Conservation (phyloP, 495 filamentous ascomycete genomes). For the Xylaria palmicola region DNA sequence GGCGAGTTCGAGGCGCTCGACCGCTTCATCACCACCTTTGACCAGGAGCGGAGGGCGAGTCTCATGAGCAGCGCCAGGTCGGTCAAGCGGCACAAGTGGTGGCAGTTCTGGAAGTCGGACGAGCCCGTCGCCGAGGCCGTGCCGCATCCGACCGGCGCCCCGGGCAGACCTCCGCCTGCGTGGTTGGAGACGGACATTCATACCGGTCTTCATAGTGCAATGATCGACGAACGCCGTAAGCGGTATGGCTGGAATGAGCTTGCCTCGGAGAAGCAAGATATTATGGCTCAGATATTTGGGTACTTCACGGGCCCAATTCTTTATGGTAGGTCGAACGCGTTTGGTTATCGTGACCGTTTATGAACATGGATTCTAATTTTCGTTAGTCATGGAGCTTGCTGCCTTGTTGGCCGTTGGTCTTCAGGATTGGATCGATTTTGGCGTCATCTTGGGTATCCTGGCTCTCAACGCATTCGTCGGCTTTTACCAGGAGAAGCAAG, state of each 20-base stretch:
- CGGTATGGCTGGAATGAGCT: slow-evolving; percentile 74
- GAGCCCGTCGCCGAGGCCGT: slow-evolving; percentile 35
- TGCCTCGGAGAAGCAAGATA: slow-evolving; percentile 71
- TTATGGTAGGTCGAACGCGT: slow-evolving; percentile 59
- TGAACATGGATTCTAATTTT: not conserved
- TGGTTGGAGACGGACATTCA: slow-evolving; percentile 73
- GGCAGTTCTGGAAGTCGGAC: slow-evolving; percentile 56
- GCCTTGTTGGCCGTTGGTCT: slow-evolving; percentile 77
- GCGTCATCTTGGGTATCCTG: slow-evolving; percentile 79
- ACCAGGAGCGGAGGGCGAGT: slow-evolving; percentile 57
- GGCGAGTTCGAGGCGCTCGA: slow-evolving; percentile 51
- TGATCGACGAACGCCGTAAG: slow-evolving; percentile 66
- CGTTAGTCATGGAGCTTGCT: slow-evolving; percentile 79
- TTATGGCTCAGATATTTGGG: slow-evolving; percentile 72
- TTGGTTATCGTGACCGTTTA: slow-evolving; percentile 1
- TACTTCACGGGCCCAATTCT: slow-evolving; percentile 84
- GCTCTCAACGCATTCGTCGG: slow-evolving; percentile 78
- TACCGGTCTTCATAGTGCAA: slow-evolving; percentile 54
- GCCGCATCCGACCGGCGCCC: slow-evolving; percentile 2
- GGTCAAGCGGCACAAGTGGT: slow-evolving; percentile 43
- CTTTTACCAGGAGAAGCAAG: slow-evolving; percentile 88
- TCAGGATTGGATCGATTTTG: slow-evolving; percentile 79
- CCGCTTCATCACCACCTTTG: slow-evolving; percentile 63
- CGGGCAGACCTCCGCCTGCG: slow-evolving; percentile 62
- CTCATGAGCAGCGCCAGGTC: slow-evolving; percentile 51